Base-by-base conservation (phyloP, 2,329 filamentous ascomycete genomes). In the Ceratocystis diversiconidia region DNA sequence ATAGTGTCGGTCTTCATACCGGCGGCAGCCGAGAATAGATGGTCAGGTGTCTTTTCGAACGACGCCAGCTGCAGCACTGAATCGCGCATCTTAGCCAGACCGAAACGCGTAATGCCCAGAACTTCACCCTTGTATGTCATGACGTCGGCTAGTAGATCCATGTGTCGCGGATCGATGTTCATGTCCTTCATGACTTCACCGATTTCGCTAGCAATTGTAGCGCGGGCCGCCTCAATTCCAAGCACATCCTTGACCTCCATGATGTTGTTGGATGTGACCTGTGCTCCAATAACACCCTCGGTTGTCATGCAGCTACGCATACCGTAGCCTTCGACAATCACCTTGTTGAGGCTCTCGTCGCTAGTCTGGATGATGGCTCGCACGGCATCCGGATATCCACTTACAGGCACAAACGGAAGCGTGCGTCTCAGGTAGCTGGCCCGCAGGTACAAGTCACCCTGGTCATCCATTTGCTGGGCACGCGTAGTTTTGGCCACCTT, bases 111-210 rank as follows among this genome's bases (percentile, higher is more conserved):
- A 73, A 99, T 99, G 63, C 94, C 94, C 19, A 96, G 82, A 0
- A 99, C 89, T 70, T 97, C 92, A 62, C 94, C 94, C 78, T 96
- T 97, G 81, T 92, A 97, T 0, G 94, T 97, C 94, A 99, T 99
- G 64, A 96, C 92, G 72, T 99, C 94, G 10, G 94, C 92, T 1
- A 99, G 84, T 19, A 99, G 82, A 74, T 96, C 88, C 91, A 99
- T 97, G 77, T 99, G 94, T 65, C 94, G 89, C 57, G 92, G 92
- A 76, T 99, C 94, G 72, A 99, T 97, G 75, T 85, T 86, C 91
- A 99, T 96, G 73, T 87, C 85, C 44, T 84, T 84, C 92, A 97
- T 99, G 73, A 97, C 94, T 63, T 82, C 81, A 64, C 81, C 82
- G 71, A 99, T 97, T 78, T 99, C 94, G 59, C 83, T 79, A 62